phyloP scores from a whole-genome alignment of 192 early-diverging fungal genomes.

The Entophlyctis luteolus region DNA sequence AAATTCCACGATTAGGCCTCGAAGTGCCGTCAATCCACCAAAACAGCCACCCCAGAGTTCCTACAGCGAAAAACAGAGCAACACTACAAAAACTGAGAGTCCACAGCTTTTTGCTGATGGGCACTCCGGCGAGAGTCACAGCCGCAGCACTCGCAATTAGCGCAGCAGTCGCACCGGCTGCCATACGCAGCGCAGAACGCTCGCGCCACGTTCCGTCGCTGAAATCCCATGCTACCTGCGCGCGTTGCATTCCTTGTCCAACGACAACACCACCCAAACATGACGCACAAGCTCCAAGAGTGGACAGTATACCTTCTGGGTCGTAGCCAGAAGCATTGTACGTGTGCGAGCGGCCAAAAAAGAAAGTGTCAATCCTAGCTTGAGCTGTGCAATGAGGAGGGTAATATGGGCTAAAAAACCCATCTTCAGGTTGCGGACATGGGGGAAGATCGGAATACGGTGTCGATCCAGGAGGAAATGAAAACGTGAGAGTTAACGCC shows the following conservation, averaged over 20 bases:
- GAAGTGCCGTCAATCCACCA: slow-evolving; percentile 37
- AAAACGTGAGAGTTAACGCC: neutral
- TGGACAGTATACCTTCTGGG: slow-evolving; percentile 48
- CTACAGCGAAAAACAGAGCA: slow-evolving; percentile 28
- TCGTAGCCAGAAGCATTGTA: slow-evolving; percentile 37
- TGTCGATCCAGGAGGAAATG: neutral
- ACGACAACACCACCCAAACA: slow-evolving; percentile 44
- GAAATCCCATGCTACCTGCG: neutral
- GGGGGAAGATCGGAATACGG: neutral
- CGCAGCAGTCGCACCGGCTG: neutral
- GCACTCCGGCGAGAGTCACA: slow-evolving; percentile 31
- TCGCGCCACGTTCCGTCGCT: slow-evolving; percentile 21
- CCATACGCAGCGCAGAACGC: neutral
- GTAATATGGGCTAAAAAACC: neutral
- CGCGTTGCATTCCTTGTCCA: slow-evolving; percentile 18
- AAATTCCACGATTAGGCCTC: neutral
- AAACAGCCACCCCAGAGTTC: slow-evolving; percentile 23
- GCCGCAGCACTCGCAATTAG: neutral
- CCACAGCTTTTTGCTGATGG: slow-evolving; percentile 55
- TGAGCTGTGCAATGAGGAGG: slow-evolving; percentile 48
- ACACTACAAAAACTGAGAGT: slow-evolving; percentile 47
- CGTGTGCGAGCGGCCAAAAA: slow-evolving; percentile 31
- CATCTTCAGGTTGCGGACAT: neutral
- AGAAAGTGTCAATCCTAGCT: slow-evolving; percentile 35
- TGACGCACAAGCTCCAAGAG: slow-evolving; percentile 40